Evolutionary conservation across 805 yeast genomes (phyloP), one percentile per base, ranked within the genome.

Genomic region (Metschnikowia lunata): DNA sequence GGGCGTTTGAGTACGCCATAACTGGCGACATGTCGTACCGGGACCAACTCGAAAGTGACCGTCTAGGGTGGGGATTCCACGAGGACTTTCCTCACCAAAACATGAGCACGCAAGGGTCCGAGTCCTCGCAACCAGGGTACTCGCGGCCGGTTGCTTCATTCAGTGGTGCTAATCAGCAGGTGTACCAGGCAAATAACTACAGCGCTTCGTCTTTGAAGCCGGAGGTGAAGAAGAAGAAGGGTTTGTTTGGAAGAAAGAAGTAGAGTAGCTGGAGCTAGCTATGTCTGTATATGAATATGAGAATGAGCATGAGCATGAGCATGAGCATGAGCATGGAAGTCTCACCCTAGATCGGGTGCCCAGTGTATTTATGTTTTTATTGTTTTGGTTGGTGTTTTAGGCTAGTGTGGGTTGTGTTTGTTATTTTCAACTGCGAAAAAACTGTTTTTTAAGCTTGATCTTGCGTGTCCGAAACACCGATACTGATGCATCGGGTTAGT

Each of bases 1-100:
- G 98, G 56, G 76, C 87, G 6, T 93, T 93, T 66, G 98, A 93
- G 71, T 93, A 84, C 61, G 83, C 97, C 32, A 89, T 93, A 51
- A 88, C 96, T 7, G 96, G 96, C 41, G 99, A 93, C 64, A 68
- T 75, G 46, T 65, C 78, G 10, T 84, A 86, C 71, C 80, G 83
- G 42, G 93, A 88, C 45, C 88, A 86, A 56, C 72, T 88, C 57
- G 97, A 90, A 65, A 75, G 90, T 4, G 78, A 79, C 7, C 72
- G 79, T 14, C 75, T 85, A 36, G 98, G 97, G 12, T 90, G 95
- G 84, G 80, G 85, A 43, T 87, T 88, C 80, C 97, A 70, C 76
- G 85, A 52, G 71, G 85, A 79, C 64, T 88, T 85, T 78, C 84
- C 80, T 30, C 67, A 69, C 61, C 77, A 72, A 52, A 67, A 72